phyloP scores from a whole-genome alignment of 75 land plant genomes.

The Pseudotsuga menziesii region DNA sequence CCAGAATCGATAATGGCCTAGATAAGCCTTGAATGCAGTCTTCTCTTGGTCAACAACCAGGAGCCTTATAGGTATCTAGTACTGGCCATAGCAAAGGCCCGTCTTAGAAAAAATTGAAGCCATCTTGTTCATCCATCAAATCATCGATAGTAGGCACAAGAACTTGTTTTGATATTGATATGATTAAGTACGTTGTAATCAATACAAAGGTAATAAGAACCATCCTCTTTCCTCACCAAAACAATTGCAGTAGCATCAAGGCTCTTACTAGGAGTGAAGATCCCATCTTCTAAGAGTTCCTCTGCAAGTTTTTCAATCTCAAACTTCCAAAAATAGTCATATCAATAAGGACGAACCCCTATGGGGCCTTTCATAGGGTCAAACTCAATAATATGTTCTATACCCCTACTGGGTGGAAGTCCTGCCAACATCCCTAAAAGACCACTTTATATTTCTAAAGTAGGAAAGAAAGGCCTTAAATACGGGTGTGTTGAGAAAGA shows the following conservation, averaged over 20 bases:
- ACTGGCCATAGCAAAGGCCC: neutral
- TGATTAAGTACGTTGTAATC: neutral
- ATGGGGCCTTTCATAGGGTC: neutral
- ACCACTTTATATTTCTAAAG: neutral
- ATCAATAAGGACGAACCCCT: neutral
- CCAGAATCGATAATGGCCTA: neutral
- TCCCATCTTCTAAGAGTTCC: neutral
- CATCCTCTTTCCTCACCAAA: neutral
- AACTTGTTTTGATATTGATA: neutral
- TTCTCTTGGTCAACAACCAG: too few relatives aligned
- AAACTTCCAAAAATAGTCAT: neutral
- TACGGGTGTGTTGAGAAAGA: neutral
- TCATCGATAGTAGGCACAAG: neutral
- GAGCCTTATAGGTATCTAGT: too few relatives aligned
- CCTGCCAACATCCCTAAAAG: neutral
- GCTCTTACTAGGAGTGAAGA: neutral
- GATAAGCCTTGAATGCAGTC: neutral
- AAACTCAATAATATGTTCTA: neutral
- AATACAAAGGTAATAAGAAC: neutral
- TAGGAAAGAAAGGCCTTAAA: neutral
- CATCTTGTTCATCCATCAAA: neutral
- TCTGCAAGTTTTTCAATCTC: neutral
- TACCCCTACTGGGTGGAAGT: neutral
- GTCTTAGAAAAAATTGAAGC: neutral
- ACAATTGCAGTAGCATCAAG: neutral